Base-by-base conservation (phyloP, 2,329 filamentous ascomycete genomes). In the Chaetomiaceae sp. region DNA sequence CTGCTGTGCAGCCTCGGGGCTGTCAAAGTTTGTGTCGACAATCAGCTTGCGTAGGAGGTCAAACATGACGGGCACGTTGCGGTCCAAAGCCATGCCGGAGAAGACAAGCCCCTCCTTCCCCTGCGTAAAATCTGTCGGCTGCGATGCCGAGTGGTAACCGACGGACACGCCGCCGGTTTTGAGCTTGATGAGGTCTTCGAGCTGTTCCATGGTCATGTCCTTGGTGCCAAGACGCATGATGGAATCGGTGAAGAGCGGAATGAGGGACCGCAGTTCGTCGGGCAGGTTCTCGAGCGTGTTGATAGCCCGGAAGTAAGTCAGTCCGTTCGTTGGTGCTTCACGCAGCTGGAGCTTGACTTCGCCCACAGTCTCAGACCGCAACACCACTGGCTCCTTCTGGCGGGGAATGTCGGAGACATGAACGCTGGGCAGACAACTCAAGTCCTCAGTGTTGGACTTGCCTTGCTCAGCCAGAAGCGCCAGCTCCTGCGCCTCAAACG, bases 241-340 rank as follows among this genome's bases (percentile, higher is more conserved):
- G 34, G 88, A 85, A 66, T 96, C 91, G 14, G 89, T 91, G 67
- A 97, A 97, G 0, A 99, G 75, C 0, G 94, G 94, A 44, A 97
- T 81, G 54, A 97, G 76, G 62, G 89, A 78, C 48, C 94, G 82
- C 48, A 97, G 78, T 58, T 96, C 89, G 57, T 92, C 85, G 0
- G 92, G 90, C 14, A 99, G 74, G 56, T 87, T 83, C 40, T 89
- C 80, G 51, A 97, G 77, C 0, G 82, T 79, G 66, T 95, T 91
- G 68, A 97, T 82, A 3, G 90, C 91, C 55, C 91, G 86, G 75
- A 99, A 96, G 68, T 99, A 99, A 1, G 92, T 97, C 54, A 99
- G 74, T 0, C 94, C 94, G 64, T 99, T 99, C 0, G 94, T 99
- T 2, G 90, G 88, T 7, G 91, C 90, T 69, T 95, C 89, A 47